Conservation (phyloP, 1,139 yeast genomes). For the Candida sp. region DNA sequence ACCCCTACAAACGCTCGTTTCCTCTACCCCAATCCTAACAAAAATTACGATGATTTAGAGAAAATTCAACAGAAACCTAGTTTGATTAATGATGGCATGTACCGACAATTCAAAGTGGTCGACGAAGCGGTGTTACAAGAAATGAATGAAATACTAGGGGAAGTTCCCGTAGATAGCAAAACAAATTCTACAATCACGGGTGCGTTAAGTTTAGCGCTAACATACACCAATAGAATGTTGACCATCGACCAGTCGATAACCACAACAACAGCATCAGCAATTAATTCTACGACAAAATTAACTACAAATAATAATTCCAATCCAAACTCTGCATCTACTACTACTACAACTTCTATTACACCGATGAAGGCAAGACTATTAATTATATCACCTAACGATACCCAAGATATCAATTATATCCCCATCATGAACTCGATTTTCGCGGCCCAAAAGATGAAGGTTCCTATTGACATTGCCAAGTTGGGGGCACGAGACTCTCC, state of each 20-base stretch:
- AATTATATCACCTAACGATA: slow-evolving; percentile 73
- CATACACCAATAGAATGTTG: slow-evolving; percentile 73
- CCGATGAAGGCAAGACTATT: slow-evolving; percentile 69
- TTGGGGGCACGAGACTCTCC: slow-evolving; percentile 69
- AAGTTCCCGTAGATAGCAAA: slow-evolving; percentile 12
- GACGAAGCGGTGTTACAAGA: slow-evolving; percentile 75
- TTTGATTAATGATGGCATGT: slow-evolving; percentile 50
- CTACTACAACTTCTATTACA: slow-evolving; percentile 15
- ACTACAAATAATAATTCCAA: slow-evolving; percentile 11
- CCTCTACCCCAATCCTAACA: slow-evolving; percentile 58
- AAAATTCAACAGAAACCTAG: slow-evolving; percentile 10
- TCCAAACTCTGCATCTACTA: slow-evolving; percentile 7
- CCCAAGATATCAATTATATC: slow-evolving; percentile 78
- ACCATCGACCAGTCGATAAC: slow-evolving; percentile 47
- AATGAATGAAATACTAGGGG: slow-evolving; percentile 45
- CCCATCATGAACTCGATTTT: slow-evolving; percentile 95
- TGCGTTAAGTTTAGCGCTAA: slow-evolving; percentile 72
- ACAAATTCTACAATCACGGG: slow-evolving; percentile 59
- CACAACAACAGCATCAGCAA: slow-evolving; percentile 47
- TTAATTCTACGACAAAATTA: slow-evolving; percentile 35
- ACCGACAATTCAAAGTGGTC: slow-evolving; percentile 78
- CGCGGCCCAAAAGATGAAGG: slow-evolving; percentile 90
- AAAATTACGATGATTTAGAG: slow-evolving; percentile 18
- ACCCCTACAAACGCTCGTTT: slow-evolving; percentile 70
- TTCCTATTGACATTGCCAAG: slow-evolving; percentile 91